These are phyloP conservation scores for Protomyces pachydermus DNA, from an alignment of 1,139 yeast species.

Conservation along the genomic window DNA sequence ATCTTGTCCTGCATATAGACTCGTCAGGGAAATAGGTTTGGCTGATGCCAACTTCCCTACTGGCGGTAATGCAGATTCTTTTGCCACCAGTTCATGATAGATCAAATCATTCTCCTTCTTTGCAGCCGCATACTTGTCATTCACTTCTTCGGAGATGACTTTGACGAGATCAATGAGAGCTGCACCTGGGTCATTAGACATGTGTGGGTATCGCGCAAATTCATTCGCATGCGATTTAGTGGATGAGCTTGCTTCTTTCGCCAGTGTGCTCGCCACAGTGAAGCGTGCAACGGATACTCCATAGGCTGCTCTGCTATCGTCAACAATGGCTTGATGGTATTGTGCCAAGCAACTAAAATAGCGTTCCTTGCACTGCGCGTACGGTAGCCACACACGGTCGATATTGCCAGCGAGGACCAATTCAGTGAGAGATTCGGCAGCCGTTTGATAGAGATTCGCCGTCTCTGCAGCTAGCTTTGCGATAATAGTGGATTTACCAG, in stretches of 20 bases:
- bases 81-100: conserved; percentile 72
- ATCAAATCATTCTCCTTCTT: conserved; percentile 85
- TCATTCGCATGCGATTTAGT: conserved; percentile 15
- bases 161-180: conserved; percentile 34
- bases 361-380: conserved; percentile 36
- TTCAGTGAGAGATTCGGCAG: conserved; percentile 46
- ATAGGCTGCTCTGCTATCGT: conserved; percentile 51
- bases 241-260: conserved; percentile 32
- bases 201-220: conserved; percentile 16
- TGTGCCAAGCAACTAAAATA: conserved; percentile 39
- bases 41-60: conserved; percentile 74
- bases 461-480: conserved; percentile 68
- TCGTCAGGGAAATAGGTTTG: conserved; percentile 58
- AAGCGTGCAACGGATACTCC: conserved; percentile 77
- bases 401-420: conserved; percentile 47
- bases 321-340: conserved; percentile 51
- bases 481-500: conserved; percentile 53
- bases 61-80: conserved; percentile 51
- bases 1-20: conserved; percentile 48
- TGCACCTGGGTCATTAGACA: conserved; percentile 32
- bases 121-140: conserved; percentile 48
- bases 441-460: conserved; percentile 51
- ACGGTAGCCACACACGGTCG: conserved; percentile 46
- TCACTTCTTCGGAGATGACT: conserved; percentile 39
- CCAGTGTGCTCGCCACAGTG: conserved; percentile 45